Evolutionary conservation across 2,329 filamentous ascomycete genomes (phyloP).

Genomic region (Alternaria ethzedia): DNA sequence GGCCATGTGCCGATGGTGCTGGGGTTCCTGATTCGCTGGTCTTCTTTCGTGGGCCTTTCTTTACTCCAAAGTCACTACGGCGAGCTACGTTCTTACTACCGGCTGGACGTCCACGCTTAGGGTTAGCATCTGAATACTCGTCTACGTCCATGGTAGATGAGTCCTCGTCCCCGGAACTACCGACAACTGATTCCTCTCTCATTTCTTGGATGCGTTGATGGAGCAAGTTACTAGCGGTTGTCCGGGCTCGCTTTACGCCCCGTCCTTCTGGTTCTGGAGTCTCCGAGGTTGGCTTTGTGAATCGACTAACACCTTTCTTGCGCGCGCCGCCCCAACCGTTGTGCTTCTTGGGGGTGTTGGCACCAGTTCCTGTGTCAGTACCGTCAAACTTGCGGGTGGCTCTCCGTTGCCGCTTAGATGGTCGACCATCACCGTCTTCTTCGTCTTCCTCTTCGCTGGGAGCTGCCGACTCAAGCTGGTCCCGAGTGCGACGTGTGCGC

Average conservation of each 20-base stretch:
- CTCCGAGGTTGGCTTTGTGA: constrained; percentile 37
- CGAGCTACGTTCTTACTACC: constrained; percentile 56
- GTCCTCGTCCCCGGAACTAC: constrained; percentile 46
- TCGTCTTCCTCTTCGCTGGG: constrained; percentile 49
- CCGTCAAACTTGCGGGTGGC: constrained; percentile 45
- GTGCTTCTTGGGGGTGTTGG: constrained; percentile 40
- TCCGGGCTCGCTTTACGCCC: constrained; percentile 37
- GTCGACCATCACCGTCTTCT: constrained; percentile 39
- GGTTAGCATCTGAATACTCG: constrained; percentile 27
- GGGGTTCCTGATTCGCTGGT: constrained; percentile 28
- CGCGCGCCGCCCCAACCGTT: constrained; percentile 48
- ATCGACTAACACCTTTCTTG: constrained; percentile 46
- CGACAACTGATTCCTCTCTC: constrained; percentile 50
- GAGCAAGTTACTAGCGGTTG: constrained; percentile 35
- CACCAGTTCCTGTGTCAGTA: constrained; percentile 38
- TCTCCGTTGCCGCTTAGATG: constrained; percentile 43
- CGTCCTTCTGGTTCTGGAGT: constrained; percentile 46
- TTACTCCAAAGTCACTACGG: constrained; percentile 56
- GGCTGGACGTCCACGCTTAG: constrained; percentile 47
- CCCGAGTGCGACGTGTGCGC: constrained; percentile 52
- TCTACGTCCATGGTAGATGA: constrained; percentile 41
- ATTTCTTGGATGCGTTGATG: constrained; percentile 56
- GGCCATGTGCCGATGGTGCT: constrained; percentile 27
- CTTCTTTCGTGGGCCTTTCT: constrained; percentile 56
- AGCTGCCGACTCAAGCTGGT: constrained; percentile 46